These are phyloP conservation scores for Corrigiola litoralis DNA, from an alignment of 179 eudicot genomes.

Conservation along the genomic window DNA sequence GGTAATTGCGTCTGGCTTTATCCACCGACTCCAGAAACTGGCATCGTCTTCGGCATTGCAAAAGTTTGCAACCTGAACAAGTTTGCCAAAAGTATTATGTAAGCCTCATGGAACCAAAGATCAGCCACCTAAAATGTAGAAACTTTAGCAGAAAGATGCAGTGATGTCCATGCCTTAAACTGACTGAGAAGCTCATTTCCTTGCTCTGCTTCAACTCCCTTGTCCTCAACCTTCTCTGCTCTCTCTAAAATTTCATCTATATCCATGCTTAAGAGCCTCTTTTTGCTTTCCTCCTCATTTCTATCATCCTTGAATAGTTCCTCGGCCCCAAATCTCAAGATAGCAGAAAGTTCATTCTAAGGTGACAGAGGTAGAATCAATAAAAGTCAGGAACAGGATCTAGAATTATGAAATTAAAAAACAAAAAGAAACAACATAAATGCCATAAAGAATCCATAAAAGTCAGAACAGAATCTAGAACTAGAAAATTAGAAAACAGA, in stretches of 20 bases:
- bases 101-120: neutral
- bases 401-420: neutral
- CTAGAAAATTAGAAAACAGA: neutral
- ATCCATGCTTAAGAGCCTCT: constrained; percentile 83
- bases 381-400: neutral
- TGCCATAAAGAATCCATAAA: neutral
- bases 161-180: constrained; percentile 59
- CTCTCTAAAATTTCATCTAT: constrained; percentile 99
- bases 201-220: constrained; percentile 54
- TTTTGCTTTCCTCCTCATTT: constrained; percentile 98
- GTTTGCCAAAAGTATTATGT: constrained; percentile 1
- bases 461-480: neutral
- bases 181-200: constrained; percentile 85
- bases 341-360: constrained; percentile 99
- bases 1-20: constrained; percentile 79
- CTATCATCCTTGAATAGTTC: constrained; percentile 95
- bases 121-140: neutral
- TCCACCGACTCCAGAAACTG: constrained; percentile 99
- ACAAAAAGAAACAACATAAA: neutral
- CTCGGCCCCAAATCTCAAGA: constrained; percentile 97
- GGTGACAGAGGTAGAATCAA: constrained; percentile 8
- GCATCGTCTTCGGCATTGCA: constrained; percentile 93
- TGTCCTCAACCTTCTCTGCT: constrained; percentile 97
- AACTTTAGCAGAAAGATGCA: neutral
- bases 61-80: constrained; percentile 87